Conservation (phyloP, 2,329 filamentous ascomycete genomes). For the Massarina eburnea region DNA sequence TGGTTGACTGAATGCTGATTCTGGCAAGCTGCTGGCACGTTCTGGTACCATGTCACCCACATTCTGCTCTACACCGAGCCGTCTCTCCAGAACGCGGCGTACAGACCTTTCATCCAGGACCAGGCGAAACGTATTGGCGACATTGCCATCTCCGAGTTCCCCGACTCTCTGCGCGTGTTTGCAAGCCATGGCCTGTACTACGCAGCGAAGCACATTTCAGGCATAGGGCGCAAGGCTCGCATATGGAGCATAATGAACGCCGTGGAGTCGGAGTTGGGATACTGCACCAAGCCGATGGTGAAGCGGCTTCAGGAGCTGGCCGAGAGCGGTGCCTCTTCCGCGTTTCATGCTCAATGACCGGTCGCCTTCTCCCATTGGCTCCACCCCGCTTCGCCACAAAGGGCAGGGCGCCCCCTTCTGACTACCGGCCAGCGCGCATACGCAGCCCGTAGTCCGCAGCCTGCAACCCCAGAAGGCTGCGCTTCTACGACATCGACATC, state of each 20-base stretch:
- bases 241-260: constrained; percentile 37
- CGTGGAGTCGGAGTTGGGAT: constrained; percentile 35
- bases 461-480: background rate
- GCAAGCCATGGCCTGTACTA: constrained; percentile 36
- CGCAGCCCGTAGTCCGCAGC: too few species aligned
- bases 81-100: constrained; percentile 26
- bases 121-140: constrained; percentile 32
- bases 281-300: constrained; percentile 30
- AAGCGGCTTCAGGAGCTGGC: constrained; percentile 29
- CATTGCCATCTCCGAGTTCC: constrained; percentile 38
- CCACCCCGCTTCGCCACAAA: background rate
- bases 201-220: constrained; percentile 39
- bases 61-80: constrained; percentile 38
- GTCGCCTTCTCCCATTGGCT: background rate
- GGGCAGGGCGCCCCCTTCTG: too few species aligned
- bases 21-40: constrained; percentile 27
- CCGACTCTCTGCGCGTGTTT: constrained; percentile 33
- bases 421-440: too few species aligned
- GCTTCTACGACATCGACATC: background rate
- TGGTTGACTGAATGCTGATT: constrained; percentile 1
- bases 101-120: constrained; percentile 29
- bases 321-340: constrained; percentile 9
- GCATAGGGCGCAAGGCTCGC: constrained; percentile 33
- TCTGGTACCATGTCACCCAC: constrained; percentile 37
- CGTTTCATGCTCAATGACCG: background rate